Evolutionary conservation across 352 stramenopile species (phyloP), one percentile per base, ranked within the genome.

Genomic region (Pythium dissimile): DNA sequence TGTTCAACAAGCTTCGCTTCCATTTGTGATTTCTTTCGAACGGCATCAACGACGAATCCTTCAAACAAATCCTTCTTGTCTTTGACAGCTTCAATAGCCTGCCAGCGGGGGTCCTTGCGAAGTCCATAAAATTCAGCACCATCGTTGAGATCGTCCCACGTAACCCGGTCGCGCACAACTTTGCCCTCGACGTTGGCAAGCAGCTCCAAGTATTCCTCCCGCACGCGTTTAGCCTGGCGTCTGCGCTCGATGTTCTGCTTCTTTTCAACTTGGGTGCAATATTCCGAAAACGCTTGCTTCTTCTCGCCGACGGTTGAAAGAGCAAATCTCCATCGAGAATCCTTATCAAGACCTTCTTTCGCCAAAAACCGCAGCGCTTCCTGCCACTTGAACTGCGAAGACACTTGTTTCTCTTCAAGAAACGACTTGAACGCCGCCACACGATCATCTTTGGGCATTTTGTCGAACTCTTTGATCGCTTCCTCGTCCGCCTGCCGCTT

Each of bases 271-370:
- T 92, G 83, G 18, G 82, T 89, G 34, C 78, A 88, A 49, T 90
- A 94, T 58, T 94, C 84, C 1, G 84, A 81, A 27, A 87, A 92
- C 10, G 76, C 77, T 53, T 94, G 84, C 39, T 94, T 94, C 69
- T 92, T 91, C 34, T 94, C 82, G 12, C 84, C 84, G 0, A 86
- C 75, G 0, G 75, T 89, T 1, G 62, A 56, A 11, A 92, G 51
- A 9, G 80, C 79, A 47, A 82, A 88, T 38, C 73, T 76, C 80
- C 80, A 94, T 5, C 78, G 69, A 3, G 80, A 73, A 52, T 91
- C 83, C 11, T 67, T 77, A 13, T 79, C 64, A 38, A 78, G 60
- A 8, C 68, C 67, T 32, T 90, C 77, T 37, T 88, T 88, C n/a
- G 48, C 38, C 26, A 92, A 73, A 37, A 76, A 42, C 11, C 80